Evolutionary conservation across 2,329 filamentous ascomycete genomes (phyloP), one percentile per base, ranked within the genome.

Genomic region (Keithomyces neogunnii): DNA sequence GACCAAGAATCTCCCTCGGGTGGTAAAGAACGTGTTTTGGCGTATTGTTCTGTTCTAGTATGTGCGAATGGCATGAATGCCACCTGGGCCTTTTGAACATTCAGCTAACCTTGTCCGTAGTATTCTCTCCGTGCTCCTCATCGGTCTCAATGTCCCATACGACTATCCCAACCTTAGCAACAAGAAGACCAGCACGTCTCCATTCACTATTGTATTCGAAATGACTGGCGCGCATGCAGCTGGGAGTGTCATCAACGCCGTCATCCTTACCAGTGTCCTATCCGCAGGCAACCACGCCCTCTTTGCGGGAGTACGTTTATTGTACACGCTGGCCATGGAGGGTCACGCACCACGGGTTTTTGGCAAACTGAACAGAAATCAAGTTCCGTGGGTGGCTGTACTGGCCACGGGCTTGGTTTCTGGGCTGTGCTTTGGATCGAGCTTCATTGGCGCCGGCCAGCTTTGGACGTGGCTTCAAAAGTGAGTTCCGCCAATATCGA

Each of bases 391-490:
- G 66, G 60, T 69, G 3, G 64, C 69, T 8, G 67, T 71, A 0
- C 68, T 84, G 0, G 69, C 68, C 1, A 83, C 80, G 0, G 74
- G 76, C 1, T 57, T 75, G 0, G 77, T 89, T 52, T 73, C 75
- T 26, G 78, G 78, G 0, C 70, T 85, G 0, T 84, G 81, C 58
- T 85, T 86, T 51, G 82, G 80, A 2, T 80, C 81, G 0, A 82
- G 77, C 59, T 84, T 82, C 55, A 84, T 85, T 49, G 80, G 81
- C 0, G 81, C 82, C 0, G 82, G 82, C 0, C 73, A 85, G 56
- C 65, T 85, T 4, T 85, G 82, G 82, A 76, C 73, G 1, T 85
- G 82, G 82, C 65, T 85, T 19, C 82, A 85, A 60, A 84, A 85
- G 75, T 77, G 65, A 59, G 69, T 62, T 2, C 5, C 28, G 13